Evolutionary conservation across 768 basidiomycete species (phyloP).

Genomic region (Obba rivulosa): DNA sequence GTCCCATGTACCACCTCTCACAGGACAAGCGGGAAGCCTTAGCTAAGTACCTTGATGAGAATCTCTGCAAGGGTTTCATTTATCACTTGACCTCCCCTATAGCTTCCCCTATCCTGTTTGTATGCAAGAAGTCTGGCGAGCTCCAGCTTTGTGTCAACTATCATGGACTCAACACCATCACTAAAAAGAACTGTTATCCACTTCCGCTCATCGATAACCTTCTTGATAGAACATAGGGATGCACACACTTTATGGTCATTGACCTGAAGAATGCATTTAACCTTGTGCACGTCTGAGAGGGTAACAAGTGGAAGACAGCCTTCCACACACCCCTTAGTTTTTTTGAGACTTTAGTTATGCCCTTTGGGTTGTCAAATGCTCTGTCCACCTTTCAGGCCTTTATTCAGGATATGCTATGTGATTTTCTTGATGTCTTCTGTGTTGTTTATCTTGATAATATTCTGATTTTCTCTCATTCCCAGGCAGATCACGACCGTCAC

Average conservation of each 20-base stretch:
- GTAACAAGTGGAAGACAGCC: constrained; percentile 34
- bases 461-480: constrained; percentile 7
- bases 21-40: constrained; percentile 28
- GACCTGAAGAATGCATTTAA: constrained; percentile 37
- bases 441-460: constrained; percentile 13
- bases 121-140: constrained; percentile 18
- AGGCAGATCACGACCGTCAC: constrained; percentile 12
- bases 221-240: constrained; percentile 16
- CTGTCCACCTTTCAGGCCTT: constrained; percentile 10
- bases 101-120: constrained; percentile 21
- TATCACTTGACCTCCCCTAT: constrained; percentile 19
- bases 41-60: constrained; percentile 28
- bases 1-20: constrained; percentile 31
- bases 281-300: constrained; percentile 31
- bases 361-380: constrained; percentile 21
- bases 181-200: constrained; percentile 27
- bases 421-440: constrained; percentile 18
- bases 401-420: constrained; percentile 8
- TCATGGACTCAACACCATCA: constrained; percentile 25
- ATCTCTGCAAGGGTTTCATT: constrained; percentile 28
- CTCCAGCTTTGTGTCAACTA: constrained; percentile 22
- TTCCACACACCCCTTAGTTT: constrained; percentile 31
- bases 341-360: constrained; percentile 30
- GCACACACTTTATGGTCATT: constrained; percentile 27
- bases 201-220: constrained; percentile 29